A percentile compares a stretch with the other conserved stretches of the same genome.
These are phyloP conservation scores for Boletus rex-veris DNA, from an alignment of 768 basidiomycete genomes.

Conservation along the genomic window DNA sequence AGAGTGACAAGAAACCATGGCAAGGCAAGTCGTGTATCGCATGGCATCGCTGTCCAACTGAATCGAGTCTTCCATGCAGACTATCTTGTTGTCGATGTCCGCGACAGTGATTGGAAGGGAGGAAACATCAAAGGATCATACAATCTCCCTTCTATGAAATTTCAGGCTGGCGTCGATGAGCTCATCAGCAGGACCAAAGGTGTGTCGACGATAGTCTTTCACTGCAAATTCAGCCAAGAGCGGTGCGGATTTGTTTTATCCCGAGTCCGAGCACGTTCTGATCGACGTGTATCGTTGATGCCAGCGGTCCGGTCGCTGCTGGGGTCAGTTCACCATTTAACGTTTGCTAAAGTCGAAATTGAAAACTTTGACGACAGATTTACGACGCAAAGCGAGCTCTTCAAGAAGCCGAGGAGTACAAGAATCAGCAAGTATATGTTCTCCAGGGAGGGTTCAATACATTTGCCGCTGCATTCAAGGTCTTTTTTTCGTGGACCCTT, in stretches of 20 bases:
- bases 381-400: slow-evolving; percentile 62
- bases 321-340: slow-evolving; percentile 37
- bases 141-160: slow-evolving; percentile 60
- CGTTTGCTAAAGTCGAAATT: slow-evolving; percentile 2
- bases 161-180: slow-evolving; percentile 52
- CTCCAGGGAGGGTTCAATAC: slow-evolving; percentile 68
- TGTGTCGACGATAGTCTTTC: slow-evolving; percentile 67
- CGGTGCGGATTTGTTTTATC: slow-evolving; percentile 44
- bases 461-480: slow-evolving; percentile 71
- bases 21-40: slow-evolving; percentile 29
- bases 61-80: slow-evolving; percentile 34
- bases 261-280: not conserved
- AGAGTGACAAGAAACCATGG: slow-evolving; percentile 53
- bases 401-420: slow-evolving; percentile 38
- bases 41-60: not conserved
- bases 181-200: slow-evolving; percentile 60
- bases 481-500: slow-evolving; percentile 16
- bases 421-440: slow-evolving; percentile 57
- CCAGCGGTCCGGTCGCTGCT: slow-evolving; percentile 76
- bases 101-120: slow-evolving; percentile 77
- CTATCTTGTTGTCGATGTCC: slow-evolving; percentile 77
- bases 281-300: not conserved
- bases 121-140: slow-evolving; percentile 71
- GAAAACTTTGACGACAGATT: slow-evolving; percentile 39
- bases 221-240: slow-evolving; percentile 73